phyloP scores from a whole-genome alignment of 1,139 yeast species.

The Pichia sp. region DNA sequence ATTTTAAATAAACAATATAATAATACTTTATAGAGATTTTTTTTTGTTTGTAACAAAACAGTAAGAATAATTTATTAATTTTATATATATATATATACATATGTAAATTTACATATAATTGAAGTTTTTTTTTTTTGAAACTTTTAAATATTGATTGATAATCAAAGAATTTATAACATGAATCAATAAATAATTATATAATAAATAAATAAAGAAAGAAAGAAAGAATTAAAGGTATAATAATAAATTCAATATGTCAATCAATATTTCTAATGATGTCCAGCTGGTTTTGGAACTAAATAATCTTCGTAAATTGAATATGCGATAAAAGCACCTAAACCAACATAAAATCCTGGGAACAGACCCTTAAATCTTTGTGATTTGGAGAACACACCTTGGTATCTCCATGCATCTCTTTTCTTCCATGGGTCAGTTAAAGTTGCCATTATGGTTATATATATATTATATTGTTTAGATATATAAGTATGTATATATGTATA shows the following conservation, averaged over 20 bases:
- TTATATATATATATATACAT: no score
- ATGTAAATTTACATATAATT: no score
- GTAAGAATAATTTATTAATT: not conserved
- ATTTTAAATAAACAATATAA: not conserved
- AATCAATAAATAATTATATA: not conserved
- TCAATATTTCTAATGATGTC: constrained; percentile 27
- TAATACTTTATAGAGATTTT: not conserved
- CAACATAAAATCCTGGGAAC: constrained; percentile 83
- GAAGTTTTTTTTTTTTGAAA: no score
- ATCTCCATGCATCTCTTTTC: constrained; percentile 82
- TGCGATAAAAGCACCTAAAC: constrained; percentile 67
- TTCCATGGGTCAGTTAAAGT: constrained; percentile 15
- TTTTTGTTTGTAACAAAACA: constrained; percentile 1
- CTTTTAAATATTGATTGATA: no score
- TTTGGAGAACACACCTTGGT: constrained; percentile 74
- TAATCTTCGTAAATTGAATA: constrained; percentile 61
- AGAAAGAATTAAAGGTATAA: constrained; percentile 5
- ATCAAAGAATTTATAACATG: no score
- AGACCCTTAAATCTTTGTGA: constrained; percentile 62
- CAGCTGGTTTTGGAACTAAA: constrained; percentile 29
- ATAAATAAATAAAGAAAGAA: constrained; percentile 6
- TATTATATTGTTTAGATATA: not conserved
- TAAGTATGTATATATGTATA: not conserved
- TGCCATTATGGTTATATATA: not conserved
- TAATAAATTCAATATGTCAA: not conserved